Base-by-base conservation (phyloP, 345 rosid genomes). In the Ceriops zippeliana region DNA sequence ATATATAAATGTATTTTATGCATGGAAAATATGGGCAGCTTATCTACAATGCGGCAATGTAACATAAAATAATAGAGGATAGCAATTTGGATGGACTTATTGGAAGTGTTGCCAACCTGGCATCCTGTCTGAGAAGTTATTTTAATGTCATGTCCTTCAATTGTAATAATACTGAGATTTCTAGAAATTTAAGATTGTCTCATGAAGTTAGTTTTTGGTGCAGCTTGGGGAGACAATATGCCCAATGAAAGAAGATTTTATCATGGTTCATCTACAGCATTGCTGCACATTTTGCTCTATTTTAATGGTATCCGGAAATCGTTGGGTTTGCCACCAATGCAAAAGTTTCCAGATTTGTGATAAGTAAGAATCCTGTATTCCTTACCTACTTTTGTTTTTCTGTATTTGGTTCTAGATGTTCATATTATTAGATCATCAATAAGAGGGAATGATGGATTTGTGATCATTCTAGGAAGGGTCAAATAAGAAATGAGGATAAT, bases 231-330 rank as follows among this genome's bases (percentile, higher is more conserved):
- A 96, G 87, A 90, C 93, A 69, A 96, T 96, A 70, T 77, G 81
- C 76, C 99, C 99, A 2, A 92, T 92, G 98, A 96, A 92, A 87
- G 99, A 96, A 79, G 99, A 96, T 74, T 96, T 96, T 83, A 96
- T 96, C 73, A 92, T 96, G 98, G 99, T 96, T 68, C 99, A 96
- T 80, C 82, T 96, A 77, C 99, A 96, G 83, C 90, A 83, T 83
- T 81, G 88, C 59, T 96, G 99, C 84, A 75, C 81, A 7, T 97
- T 90, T 80, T 96, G 99, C 72, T 92, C 95, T 78, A 78, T 79
- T 72, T 78, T 96, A 67, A 90, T 96, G 98, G 98, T 89, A 53
- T 78, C 98, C 0, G 99, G 98, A 66, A 90, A 77, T 65, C 89
- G 91, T 21, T 90, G 97, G 96, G 87, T 87, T 75, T 96, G 99